phyloP scores from a whole-genome alignment of 2,329 filamentous ascomycete species.

The Talaromyces sp. region DNA sequence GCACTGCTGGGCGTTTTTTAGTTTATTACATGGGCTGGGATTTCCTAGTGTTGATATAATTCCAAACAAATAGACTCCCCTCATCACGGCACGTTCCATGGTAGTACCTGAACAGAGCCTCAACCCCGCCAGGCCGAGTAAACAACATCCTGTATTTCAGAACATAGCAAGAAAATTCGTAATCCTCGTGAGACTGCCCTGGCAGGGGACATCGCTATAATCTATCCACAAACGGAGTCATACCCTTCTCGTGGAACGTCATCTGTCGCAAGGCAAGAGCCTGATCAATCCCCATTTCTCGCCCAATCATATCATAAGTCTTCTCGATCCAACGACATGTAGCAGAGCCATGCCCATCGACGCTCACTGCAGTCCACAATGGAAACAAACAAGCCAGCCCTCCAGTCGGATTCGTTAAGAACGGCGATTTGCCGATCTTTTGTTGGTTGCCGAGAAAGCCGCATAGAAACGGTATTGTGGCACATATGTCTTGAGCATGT shows the following conservation, averaged over 20 bases:
- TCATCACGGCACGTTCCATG: background rate
- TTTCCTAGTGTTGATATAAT: background rate
- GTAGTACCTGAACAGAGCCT: background rate
- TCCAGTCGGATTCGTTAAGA: constrained; percentile 29
- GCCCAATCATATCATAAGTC: constrained; percentile 33
- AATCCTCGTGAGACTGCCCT: background rate
- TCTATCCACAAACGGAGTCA: background rate
- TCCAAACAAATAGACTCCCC: background rate
- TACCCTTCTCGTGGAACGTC: constrained; percentile 19
- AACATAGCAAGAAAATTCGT: background rate
- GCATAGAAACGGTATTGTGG: constrained; percentile 36
- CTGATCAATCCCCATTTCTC: constrained; percentile 37
- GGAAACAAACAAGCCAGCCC: constrained; percentile 38
- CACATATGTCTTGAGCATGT: constrained; percentile 36
- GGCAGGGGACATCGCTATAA: background rate
- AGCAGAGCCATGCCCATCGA: constrained; percentile 27
- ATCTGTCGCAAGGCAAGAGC: constrained; percentile 35
- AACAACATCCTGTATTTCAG: background rate
- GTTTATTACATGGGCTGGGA: background rate
- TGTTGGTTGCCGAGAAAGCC: constrained; percentile 23
- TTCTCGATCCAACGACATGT: constrained; percentile 33
- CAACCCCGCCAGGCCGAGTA: background rate
- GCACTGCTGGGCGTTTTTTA: background rate
- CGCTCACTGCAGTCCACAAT: constrained; percentile 34
- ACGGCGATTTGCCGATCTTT: constrained; percentile 20